Evolutionary conservation across 345 rosid genomes (phyloP).

Genomic region (Laguncularia racemosa): DNA sequence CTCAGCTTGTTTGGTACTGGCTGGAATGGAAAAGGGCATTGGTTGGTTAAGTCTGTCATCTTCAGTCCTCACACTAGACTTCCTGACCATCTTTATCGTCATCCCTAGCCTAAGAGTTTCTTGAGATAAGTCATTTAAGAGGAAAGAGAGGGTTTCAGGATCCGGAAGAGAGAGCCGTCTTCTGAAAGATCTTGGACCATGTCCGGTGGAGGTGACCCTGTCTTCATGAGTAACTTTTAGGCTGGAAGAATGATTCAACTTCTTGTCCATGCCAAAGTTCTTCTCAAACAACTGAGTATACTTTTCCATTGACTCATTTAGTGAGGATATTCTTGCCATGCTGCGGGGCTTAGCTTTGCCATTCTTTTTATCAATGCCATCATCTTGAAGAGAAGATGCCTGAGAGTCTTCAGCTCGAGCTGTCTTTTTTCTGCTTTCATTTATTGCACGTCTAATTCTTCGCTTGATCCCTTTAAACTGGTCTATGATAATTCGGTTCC

Average conservation of each 20-base stretch:
- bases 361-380: constrained; percentile 15
- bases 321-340: constrained; percentile 35
- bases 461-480: constrained; percentile 50
- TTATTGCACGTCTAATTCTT: constrained; percentile 45
- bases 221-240: constrained; percentile 49
- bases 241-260: constrained; percentile 48
- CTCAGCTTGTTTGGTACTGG: constrained; percentile 6
- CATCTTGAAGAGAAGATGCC: constrained; percentile 4
- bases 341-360: constrained; percentile 2
- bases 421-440: constrained; percentile 29
- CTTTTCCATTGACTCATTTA: constrained; percentile 42
- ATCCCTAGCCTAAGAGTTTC: constrained; percentile 3
- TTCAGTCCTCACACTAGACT: neutral
- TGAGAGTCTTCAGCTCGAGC: constrained; percentile 2
- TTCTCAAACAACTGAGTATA: constrained; percentile 50
- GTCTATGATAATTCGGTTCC: constrained; percentile 36
- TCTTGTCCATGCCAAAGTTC: constrained; percentile 26
- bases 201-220: constrained; percentile 17
- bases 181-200: constrained; percentile 36
- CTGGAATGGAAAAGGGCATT: neutral
- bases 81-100: neutral
- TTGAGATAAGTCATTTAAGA: constrained; percentile 37
- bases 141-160: constrained; percentile 48
- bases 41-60: neutral
- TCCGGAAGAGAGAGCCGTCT: constrained; percentile 79